Base-by-base conservation (phyloP, 345 rosid species). In the Salix koriyanagi region DNA sequence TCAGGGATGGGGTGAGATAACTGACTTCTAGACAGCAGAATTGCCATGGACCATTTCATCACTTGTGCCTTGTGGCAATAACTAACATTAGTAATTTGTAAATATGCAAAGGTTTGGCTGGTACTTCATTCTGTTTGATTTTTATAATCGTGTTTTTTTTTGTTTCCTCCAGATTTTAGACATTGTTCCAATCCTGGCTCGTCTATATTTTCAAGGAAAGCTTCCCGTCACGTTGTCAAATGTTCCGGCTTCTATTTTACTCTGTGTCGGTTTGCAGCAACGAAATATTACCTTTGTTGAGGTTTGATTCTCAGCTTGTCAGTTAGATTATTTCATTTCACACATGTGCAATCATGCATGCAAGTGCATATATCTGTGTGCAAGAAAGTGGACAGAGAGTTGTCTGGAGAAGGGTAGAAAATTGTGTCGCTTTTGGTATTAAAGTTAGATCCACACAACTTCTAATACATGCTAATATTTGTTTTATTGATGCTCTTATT, bases 221-320 rank as follows among this genome's bases (percentile, higher is more conserved):
- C 85, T 96, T 80, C 97, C 97, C 1, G 85, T 93, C 77, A 79
- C 97, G 3, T 74, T 93, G 39, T 86, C 97, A 11, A 84, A 92
- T 77, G 91, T 87, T 77, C 94, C 94, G 83, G 95, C 98, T 52
- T 89, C 97, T 71, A 88, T 96, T 73, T 83, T 93, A 78, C 86
- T 93, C 71, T 92, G 91, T 87, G 77, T 91, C 74, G 99, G 99
- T 54, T 88, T 96, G 89, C 99, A 91, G 86, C 85, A 87, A 67
- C 91, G 83, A 15, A 87, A 91, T 66, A 60, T 93, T 75, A 85
- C 89, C 65, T 78, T 77, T 82, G 74, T 91, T 61, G 94, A 89
- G 99, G 99, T 96, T 83, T 73, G 84, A 65, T 72, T 67, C 75
- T 67, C 66, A 71, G 39, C 67, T 64, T 61, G 34, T n/a, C 26